Evolutionary conservation across 2,329 filamentous ascomycete genomes (phyloP).

Genomic region (Nothophaeocryptopus gaeumannii): DNA sequence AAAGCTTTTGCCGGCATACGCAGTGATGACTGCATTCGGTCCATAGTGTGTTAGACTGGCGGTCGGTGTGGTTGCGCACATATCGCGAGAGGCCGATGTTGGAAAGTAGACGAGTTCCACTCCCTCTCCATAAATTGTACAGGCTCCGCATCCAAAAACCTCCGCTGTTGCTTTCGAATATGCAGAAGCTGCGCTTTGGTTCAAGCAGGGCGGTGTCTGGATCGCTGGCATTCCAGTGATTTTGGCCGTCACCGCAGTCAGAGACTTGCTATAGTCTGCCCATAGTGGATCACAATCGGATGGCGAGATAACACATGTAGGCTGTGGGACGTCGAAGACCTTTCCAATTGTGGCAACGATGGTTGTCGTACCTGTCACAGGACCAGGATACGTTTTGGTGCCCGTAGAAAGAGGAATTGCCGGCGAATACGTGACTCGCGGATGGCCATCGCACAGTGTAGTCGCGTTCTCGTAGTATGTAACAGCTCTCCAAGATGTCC

Average conservation of each 20-base stretch:
- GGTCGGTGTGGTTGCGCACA: slow-evolving; percentile 30
- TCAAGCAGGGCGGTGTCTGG: slow-evolving; percentile 26
- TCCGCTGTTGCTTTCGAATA: slow-evolving; percentile 13
- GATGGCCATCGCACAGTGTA: slow-evolving; percentile 32
- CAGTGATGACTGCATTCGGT: slow-evolving; percentile 24
- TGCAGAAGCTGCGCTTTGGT: slow-evolving; percentile 16
- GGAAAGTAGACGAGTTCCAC: slow-evolving; percentile 34
- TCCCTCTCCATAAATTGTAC: slow-evolving; percentile 32
- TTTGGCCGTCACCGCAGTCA: slow-evolving; percentile 14
- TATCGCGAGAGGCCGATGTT: slow-evolving; percentile 24
- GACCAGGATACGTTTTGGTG: slow-evolving; percentile 12
- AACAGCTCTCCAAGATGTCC: slow-evolving; percentile 15
- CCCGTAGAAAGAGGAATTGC: slow-evolving; percentile 22
- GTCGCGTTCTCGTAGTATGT: slow-evolving; percentile 31
- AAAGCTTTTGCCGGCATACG: slow-evolving; percentile 24
- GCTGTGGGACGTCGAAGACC: slow-evolving; percentile 21
- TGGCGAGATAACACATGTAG: slow-evolving; percentile 26
- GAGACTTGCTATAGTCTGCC: slow-evolving; percentile 26
- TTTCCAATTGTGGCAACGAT: slow-evolving; percentile 10
- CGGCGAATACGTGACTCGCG: slow-evolving; percentile 28
- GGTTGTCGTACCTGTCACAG: slow-evolving; percentile 13
- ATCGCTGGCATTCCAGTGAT: slow-evolving; percentile 22
- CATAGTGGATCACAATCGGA: slow-evolving; percentile 31
- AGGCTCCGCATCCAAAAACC: slow-evolving; percentile 30
- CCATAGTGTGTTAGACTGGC: slow-evolving; percentile 28